A percentile compares a stretch with the other conserved stretches of the same genome.
Conservation (phyloP, 768 basidiomycete genomes). For the Suillus subaureus region DNA sequence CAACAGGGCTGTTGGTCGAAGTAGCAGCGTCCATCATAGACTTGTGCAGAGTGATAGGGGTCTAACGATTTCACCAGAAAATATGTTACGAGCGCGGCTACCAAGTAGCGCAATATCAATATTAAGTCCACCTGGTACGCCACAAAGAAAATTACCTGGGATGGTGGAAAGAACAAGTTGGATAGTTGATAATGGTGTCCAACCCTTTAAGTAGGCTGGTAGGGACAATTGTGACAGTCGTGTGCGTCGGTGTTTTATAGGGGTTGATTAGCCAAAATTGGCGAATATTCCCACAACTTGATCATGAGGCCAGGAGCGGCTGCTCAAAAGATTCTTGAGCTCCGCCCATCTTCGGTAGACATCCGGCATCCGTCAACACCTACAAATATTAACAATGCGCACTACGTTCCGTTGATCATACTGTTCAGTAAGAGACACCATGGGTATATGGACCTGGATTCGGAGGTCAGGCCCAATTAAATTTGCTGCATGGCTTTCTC, state of each 20-base stretch:
- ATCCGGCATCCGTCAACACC: too few species aligned
- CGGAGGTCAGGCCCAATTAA: conserved; percentile 19
- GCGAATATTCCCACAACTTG: conserved; percentile 2
- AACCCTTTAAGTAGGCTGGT: background rate
- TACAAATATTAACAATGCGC: too few species aligned
- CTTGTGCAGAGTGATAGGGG: background rate
- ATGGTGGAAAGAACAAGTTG: background rate
- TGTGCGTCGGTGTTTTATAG: too few species aligned
- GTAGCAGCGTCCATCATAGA: background rate
- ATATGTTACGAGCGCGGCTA: background rate
- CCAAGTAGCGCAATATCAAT: background rate
- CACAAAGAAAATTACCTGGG: background rate
- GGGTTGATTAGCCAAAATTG: background rate
- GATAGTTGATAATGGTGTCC: background rate
- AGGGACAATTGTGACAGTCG: background rate
- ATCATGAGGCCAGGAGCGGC: too few species aligned
- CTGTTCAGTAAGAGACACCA: conserved; percentile 2
- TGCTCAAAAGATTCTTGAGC: too few species aligned
- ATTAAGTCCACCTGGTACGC: background rate
- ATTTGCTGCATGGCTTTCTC: background rate
- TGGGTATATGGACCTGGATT: conserved; percentile 23
- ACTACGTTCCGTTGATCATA: too few species aligned
- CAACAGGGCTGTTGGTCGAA: background rate
- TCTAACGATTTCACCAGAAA: background rate
- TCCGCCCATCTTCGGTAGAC: too few species aligned